A percentile compares a stretch with the other conserved stretches of the same genome.
Conservation (phyloP, 345 rosid species). For the Firmiana major region DNA sequence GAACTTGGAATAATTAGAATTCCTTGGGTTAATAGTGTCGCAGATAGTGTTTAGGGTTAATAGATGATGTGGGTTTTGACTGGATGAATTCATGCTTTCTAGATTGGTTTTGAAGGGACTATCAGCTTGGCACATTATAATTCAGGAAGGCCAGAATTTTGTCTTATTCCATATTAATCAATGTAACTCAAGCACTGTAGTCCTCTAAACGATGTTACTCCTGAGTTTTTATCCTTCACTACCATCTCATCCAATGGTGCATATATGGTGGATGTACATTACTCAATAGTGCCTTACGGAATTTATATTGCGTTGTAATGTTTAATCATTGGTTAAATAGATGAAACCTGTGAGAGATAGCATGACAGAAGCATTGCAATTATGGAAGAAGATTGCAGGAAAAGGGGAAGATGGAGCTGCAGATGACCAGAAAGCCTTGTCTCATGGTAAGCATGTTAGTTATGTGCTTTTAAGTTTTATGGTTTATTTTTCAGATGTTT, state of each 20-base stretch:
- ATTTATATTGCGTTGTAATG: constrained; percentile 4
- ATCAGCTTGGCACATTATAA: background rate
- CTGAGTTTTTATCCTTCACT: background rate
- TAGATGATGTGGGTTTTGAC: background rate
- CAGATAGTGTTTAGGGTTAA: background rate
- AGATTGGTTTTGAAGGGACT: background rate
- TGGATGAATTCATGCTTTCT: background rate
- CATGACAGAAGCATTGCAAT: constrained; percentile 86
- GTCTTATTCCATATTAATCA: background rate
- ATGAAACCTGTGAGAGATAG: constrained; percentile 95
- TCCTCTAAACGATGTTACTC: background rate
- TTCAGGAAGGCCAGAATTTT: background rate
- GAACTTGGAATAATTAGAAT: background rate
- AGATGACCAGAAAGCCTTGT: constrained; percentile 55
- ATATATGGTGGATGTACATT: background rate
- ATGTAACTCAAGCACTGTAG: background rate
- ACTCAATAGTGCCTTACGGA: constrained; percentile 6
- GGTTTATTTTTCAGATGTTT: constrained; percentile 1
- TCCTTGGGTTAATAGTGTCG: background rate
- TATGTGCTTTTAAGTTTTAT: background rate
- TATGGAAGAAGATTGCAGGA: constrained; percentile 86
- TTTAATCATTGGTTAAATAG: constrained; percentile 40
- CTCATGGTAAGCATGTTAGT: constrained; percentile 42
- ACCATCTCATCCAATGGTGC: background rate
- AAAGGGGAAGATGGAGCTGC: constrained; percentile 60